Base-by-base conservation (phyloP, 768 basidiomycete species). In the Tremella fuciformis region DNA sequence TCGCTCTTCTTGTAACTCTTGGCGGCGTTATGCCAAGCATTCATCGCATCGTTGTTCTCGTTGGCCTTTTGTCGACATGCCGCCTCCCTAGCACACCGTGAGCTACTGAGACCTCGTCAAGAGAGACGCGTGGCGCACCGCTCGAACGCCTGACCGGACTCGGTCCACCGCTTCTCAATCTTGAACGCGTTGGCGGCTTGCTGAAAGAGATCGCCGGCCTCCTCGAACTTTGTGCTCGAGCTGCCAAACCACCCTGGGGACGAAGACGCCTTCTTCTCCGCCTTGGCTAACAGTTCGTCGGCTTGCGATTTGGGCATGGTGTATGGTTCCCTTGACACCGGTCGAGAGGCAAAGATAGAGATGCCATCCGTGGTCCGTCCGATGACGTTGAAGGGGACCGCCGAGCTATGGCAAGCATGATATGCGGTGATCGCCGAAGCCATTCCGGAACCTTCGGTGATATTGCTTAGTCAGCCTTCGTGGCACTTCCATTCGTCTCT, bases 11-110 rank as follows among this genome's bases (percentile, higher is more conserved):
- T 99, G 82, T 89, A 99, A 11, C 88, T 86, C 79, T 98, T 98
- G 34, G 90, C 86, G 13, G 96, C 93, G 74, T 94, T 96, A 89
- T 94, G 97, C 87, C 88, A 98, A 8, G 93, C 93, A 74, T 93
- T 94, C 19, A 92, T 88, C n/a, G 94, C 93, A 66, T 98, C 96
- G 65, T 91, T 91, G 48, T 76, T 78, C 78, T 98, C 94, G 48
- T 88, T 87, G 69, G 85, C 87, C 60, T 86, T 85, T 78, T 93
- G 86, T 67, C 92, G 84, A 76, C 92, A 96, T 69, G 97, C 92
- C 0, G 94, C 96, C 73, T 98, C 96, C 64, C 88, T 84, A 41
- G 19, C 8, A 21, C 26, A 26, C 6, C 7, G 55, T 58, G 15
- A 64, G 47, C 34, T 4, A 21, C 13, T 38, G 4, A 4, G 4